Conservation (phyloP, 495 filamentous ascomycete species). For the Platismatia glauca region DNA sequence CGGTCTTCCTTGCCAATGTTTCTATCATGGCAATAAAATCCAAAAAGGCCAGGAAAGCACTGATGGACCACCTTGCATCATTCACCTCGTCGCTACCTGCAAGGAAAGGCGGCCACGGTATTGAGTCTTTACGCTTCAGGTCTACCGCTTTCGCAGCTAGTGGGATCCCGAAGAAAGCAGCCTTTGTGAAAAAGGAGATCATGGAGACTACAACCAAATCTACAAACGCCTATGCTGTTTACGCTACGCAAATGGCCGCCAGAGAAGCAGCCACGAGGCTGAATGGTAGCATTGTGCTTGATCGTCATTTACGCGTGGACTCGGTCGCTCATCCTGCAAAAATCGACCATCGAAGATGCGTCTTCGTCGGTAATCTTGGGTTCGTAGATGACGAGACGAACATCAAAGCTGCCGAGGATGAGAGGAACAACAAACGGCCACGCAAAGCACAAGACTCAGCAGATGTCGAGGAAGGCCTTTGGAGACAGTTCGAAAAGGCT, state of each 20-base stretch:
- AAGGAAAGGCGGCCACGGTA: constrained; percentile 48
- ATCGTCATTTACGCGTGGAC: constrained; percentile 85
- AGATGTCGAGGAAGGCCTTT: constrained; percentile 91
- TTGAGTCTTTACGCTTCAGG: constrained; percentile 87
- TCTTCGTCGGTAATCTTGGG: constrained; percentile 94
- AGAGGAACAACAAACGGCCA: constrained; percentile 49
- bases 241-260: constrained; percentile 60
- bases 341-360: constrained; percentile 76
- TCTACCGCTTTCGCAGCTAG: constrained; percentile 70
- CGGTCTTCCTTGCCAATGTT: constrained; percentile 90
- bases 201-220: constrained; percentile 84
- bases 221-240: constrained; percentile 92
- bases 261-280: constrained; percentile 66
- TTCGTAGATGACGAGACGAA: constrained; percentile 81
- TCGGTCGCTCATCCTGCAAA: constrained; percentile 77
- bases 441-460: constrained; percentile 60
- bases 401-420: constrained; percentile 43
- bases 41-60: constrained; percentile 64
- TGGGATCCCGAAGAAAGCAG: constrained; percentile 79
- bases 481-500: constrained; percentile 65
- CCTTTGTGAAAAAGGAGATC: constrained; percentile 72
- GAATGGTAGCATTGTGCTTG: constrained; percentile 76
- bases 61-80: constrained; percentile 58
- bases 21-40: constrained; percentile 73
- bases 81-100: constrained; percentile 42